These are phyloP conservation scores for Scleromitrula shiraiana DNA, from an alignment of 2,329 filamentous ascomycete species.

Conservation along the genomic window DNA sequence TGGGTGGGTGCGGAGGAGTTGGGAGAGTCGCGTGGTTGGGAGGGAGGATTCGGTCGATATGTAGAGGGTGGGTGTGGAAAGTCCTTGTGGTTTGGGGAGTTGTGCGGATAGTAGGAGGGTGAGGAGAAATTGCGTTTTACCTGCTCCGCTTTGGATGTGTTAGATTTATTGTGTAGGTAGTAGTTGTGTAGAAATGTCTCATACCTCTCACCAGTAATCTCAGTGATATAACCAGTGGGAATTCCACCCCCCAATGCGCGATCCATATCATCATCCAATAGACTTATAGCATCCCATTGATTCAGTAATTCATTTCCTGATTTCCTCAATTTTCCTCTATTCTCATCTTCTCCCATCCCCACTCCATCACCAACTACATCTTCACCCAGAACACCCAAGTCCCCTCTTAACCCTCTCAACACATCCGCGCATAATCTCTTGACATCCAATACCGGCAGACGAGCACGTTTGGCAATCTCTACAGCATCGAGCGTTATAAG, in stretches of 20 bases:
- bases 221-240: constrained; percentile 72
- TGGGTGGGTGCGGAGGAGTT: constrained; percentile 66
- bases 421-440: constrained; percentile 64
- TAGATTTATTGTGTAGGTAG: neutral
- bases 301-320: constrained; percentile 33
- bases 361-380: constrained; percentile 6
- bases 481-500: constrained; percentile 75
- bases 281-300: constrained; percentile 60
- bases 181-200: neutral
- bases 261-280: constrained; percentile 69
- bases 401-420: constrained; percentile 56
- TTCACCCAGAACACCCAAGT: constrained; percentile 31
- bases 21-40: constrained; percentile 70
- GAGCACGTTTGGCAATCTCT: constrained; percentile 79
- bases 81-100: constrained; percentile 64
- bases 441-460: constrained; percentile 72
- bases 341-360: neutral
- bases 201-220: constrained; percentile 84
- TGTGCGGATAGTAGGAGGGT: constrained; percentile 78
- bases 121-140: constrained; percentile 91
- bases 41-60: constrained; percentile 87
- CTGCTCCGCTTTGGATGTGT: constrained; percentile 54
- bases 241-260: constrained; percentile 67
- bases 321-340: constrained; percentile 21
- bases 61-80: constrained; percentile 67